Evolutionary conservation across 1,284 basidiomycete genomes (phyloP).

Genomic region (Tilletia horrida): DNA sequence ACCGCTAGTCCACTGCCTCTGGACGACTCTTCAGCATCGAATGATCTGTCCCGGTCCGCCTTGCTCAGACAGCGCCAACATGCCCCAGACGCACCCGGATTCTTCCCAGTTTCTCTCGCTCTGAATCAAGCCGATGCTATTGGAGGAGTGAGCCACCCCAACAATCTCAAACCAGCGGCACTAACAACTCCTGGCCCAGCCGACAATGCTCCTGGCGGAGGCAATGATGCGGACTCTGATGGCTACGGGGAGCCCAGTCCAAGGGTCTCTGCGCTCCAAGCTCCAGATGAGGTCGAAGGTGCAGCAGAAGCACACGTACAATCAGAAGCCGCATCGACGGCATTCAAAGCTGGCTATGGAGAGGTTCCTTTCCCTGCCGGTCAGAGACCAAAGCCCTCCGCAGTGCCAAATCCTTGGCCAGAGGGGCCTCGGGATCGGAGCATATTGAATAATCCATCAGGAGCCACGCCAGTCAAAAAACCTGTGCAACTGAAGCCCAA

Average conservation of each 20-base stretch:
- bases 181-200: neutral
- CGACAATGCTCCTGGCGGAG: neutral
- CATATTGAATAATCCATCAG: too few relatives aligned
- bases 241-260: constrained; percentile 34
- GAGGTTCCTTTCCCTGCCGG: constrained; percentile 8
- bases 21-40: neutral
- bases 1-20: neutral
- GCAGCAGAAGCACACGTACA: neutral
- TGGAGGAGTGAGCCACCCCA: neutral
- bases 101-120: constrained; percentile 9
- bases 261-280: neutral
- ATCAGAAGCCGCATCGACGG: neutral
- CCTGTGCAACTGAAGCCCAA: neutral
- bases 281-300: neutral
- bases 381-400: neutral
- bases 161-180: neutral
- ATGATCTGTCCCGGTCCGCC: neutral
- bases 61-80: neutral
- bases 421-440: neutral
- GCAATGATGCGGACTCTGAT: constrained; percentile 35
- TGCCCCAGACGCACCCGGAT: neutral
- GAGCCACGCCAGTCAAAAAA: neutral
- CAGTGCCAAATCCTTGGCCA: neutral
- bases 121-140: neutral
- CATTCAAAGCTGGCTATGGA: constrained; percentile 12